Base-by-base conservation (phyloP, 345 rosid species). In the Schrenkiella parvula region DNA sequence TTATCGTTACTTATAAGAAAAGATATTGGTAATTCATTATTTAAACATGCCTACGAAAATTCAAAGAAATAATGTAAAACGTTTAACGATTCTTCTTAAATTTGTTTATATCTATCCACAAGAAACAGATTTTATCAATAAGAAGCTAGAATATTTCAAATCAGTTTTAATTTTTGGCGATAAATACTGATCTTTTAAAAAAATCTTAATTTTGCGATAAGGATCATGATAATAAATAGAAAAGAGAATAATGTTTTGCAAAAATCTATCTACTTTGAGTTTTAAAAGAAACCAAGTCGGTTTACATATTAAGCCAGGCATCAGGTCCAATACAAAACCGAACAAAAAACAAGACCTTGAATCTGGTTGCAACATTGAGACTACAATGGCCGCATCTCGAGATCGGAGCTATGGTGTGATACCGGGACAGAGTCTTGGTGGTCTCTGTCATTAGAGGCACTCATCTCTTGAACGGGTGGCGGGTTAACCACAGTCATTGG, bases 401-500 rank as follows among this genome's bases (percentile, higher is more conserved):
- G 76, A 65, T 64, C 72, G 29, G 76, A 54, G 67, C 66, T 65
- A 57, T 56, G 72, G 44, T 46, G 79, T 38, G 79, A 70, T 0
- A 70, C 71, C 2, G 79, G 79, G 2, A 70, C 66, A 37, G 74
- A 44, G 70, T 35, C 4, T 9, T 39, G 58, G 8, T 60, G 19
- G 39, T 43, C 29, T 4, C 69, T 50, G 14, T 64, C 58, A 44
- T 12, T 29, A 22, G 80, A 76, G 25, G 92, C 72, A 64, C 66
- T 86, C 97, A 91, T 91, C 81, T 91, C 90, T 68, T 91, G 99
- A 77, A 86, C 85, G 4, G 87, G 93, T 13, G 99, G 95, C 32
- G 99, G 93, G 61, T 89, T 89, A 80, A 95, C 88, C 0, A 95
- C 70, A 3, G 99, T 86, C 95, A 89, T 91, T 8, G 97, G 95